phyloP scores from a whole-genome alignment of 768 basidiomycete species.

The Symmetrospora coprosmae region DNA sequence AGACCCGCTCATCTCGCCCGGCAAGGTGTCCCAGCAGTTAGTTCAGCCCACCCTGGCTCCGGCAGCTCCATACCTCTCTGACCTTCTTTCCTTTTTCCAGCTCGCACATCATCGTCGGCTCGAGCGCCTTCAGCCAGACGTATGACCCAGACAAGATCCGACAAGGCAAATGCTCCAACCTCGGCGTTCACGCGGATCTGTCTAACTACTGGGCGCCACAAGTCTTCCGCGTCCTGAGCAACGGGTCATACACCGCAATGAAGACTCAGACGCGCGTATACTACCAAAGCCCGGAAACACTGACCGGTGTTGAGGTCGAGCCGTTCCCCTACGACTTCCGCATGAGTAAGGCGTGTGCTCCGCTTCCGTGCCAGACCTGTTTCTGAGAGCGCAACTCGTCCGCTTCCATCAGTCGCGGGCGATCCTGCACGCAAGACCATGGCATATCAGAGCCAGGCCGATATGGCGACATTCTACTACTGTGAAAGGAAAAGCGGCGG shows the following conservation, averaged over 20 bases:
- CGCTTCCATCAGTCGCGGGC: neutral
- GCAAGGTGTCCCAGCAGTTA: neutral
- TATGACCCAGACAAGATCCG: slow-evolving; percentile 1
- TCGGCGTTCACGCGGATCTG: slow-evolving; percentile 5
- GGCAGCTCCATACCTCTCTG: neutral
- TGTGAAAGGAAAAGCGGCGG: neutral
- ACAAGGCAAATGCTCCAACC: neutral
- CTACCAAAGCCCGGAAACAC: neutral
- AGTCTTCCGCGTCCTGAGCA: neutral
- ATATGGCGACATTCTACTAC: neutral
- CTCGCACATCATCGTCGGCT: slow-evolving; percentile 1
- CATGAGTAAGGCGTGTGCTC: neutral
- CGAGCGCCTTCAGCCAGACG: neutral
- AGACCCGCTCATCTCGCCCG: neutral
- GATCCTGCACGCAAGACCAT: neutral
- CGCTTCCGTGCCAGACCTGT: neutral
- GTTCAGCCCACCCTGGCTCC: neutral
- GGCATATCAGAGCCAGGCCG: neutral
- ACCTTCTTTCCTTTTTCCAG: neutral
- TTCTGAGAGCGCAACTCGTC: neutral
- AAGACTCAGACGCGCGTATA: slow-evolving; percentile 4
- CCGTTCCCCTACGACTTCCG: slow-evolving; percentile 3
- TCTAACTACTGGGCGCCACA: slow-evolving; percentile 12
- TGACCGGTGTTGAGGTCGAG: neutral
- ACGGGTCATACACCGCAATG: slow-evolving; percentile 8